Evolutionary conservation across 768 basidiomycete genomes (phyloP).

Genomic region (Mycena maculata): DNA sequence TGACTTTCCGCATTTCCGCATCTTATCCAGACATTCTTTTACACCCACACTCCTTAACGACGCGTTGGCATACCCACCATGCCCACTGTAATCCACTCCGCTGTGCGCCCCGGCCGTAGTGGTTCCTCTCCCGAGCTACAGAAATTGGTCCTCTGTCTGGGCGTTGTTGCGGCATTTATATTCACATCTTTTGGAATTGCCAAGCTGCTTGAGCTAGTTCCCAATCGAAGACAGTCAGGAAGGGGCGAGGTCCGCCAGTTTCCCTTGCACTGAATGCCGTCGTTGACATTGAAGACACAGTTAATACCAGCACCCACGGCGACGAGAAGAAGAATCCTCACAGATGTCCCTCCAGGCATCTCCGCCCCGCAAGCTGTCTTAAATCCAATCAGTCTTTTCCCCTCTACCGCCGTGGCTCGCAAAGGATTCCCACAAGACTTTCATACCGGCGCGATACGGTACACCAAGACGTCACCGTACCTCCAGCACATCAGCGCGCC

Average conservation of each 20-base stretch:
- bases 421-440: constrained; percentile 6
- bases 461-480: constrained; percentile 3
- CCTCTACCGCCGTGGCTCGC: neutral
- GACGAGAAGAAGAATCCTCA: too few relatives aligned
- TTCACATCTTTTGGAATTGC: constrained; percentile 4
- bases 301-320: too few relatives aligned
- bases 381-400: too few relatives aligned
- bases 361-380: too few relatives aligned
- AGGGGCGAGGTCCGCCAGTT: neutral
- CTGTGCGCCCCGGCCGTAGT: neutral
- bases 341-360: too few relatives aligned
- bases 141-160: constrained; percentile 15
- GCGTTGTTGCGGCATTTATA: neutral
- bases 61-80: constrained; percentile 19
- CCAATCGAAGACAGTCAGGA: neutral
- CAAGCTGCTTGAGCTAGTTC: neutral
- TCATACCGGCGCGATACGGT: neutral
- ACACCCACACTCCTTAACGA: constrained; percentile 4
- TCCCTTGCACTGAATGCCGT: neutral
- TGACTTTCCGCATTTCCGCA: neutral
- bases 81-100: constrained; percentile 9
- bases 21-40: neutral
- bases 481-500: constrained; percentile 22
- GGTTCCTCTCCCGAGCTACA: constrained; percentile 8
- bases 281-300: too few relatives aligned